These are phyloP conservation scores for Globisporangium recalcitrans DNA, from an alignment of 352 stramenopile species.

Conservation along the genomic window DNA sequence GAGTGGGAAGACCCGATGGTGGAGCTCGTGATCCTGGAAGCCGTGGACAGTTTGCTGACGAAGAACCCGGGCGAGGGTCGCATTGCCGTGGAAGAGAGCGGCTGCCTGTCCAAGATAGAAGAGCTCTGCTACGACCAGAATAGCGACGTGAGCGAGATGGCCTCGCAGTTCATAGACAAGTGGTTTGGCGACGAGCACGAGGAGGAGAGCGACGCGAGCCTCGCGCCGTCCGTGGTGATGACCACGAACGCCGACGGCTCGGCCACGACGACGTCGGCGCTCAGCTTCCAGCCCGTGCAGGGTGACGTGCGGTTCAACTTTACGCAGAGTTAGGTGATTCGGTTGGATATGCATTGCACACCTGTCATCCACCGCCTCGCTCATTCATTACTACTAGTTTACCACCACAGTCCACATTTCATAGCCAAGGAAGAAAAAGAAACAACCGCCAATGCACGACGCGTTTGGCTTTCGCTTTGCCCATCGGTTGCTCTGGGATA, in stretches of 20 bases:
- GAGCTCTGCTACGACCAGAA: conserved; percentile 82
- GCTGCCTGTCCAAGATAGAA: conserved; percentile 71
- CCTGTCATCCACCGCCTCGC: not conserved
- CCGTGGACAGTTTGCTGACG: conserved; percentile 62
- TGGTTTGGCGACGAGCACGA: conserved; percentile 59
- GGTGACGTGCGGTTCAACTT: conserved; percentile 73
- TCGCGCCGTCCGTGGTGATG: conserved; percentile 54
- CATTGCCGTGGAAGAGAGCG: conserved; percentile 74
- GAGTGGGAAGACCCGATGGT: conserved; percentile 85
- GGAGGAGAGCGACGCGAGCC: conserved; percentile 38
- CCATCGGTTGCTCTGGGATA: no score
- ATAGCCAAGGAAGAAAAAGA: not conserved
- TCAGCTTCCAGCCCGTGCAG: conserved; percentile 73
- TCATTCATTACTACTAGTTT: not conserved
- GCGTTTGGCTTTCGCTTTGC: no score
- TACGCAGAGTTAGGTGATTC: conserved; percentile 19
- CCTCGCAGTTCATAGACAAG: conserved; percentile 75
- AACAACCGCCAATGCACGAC: not conserved
- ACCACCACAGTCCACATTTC: not conserved
- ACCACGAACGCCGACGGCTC: conserved; percentile 6
- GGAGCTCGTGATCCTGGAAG: conserved; percentile 81
- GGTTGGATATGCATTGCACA: not conserved
- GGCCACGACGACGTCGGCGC: conserved; percentile 27
- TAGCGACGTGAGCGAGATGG: conserved; percentile 67
- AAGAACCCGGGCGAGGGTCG: conserved; percentile 58